Evolutionary conservation across 495 filamentous ascomycete species (phyloP), one percentile per base, ranked within the genome.

Genomic region (Annulohypoxylon maeteangense): DNA sequence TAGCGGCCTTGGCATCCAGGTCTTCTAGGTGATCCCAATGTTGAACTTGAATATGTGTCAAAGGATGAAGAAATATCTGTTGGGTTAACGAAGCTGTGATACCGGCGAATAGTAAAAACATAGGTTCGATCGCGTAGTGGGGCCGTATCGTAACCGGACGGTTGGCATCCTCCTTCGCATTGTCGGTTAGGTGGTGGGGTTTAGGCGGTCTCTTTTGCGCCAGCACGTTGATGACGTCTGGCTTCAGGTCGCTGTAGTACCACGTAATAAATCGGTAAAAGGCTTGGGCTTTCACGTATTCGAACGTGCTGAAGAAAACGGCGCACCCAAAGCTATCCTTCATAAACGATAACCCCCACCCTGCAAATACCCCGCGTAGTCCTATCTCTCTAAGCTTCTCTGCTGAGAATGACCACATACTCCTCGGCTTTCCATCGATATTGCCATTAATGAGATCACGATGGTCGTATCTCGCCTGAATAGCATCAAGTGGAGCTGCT

Each of bases 401-500:
- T 29, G 80, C 79, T 2, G 89, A 88, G 70, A 95, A 97, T 2
- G 88, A 82, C 92, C 92, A 97, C 88, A 97, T 93, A 73, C 86
- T 93, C 67, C 84, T 87, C 69, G 93, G 92, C 62, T 74, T 72
- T n/a, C 73, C 68, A 31, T 67, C 53, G 50, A 50, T 62, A 2
- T 87, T 87, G 6, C 88, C 88, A 62, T 87, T 82, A 7, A 92
- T 80, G 67, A 93, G 86, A 50, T 93, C 90, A 53, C 81, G 83
- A 45, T 90, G 89, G 53, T 90, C 88, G 68, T 93, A 91, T 45
- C 93, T 87, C 23, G 93, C 89, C 75, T 94, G 91, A 6, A 97
- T 84, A 3, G 94, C 94, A 76, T 97, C 94, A n/a, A 97, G 83
- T 1, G 94, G 94, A 0, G 94, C 93, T 0, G 93, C 94, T 22